These are phyloP conservation scores for Leucocoprinus leucothites DNA, from an alignment of 768 basidiomycete species.

Conservation along the genomic window DNA sequence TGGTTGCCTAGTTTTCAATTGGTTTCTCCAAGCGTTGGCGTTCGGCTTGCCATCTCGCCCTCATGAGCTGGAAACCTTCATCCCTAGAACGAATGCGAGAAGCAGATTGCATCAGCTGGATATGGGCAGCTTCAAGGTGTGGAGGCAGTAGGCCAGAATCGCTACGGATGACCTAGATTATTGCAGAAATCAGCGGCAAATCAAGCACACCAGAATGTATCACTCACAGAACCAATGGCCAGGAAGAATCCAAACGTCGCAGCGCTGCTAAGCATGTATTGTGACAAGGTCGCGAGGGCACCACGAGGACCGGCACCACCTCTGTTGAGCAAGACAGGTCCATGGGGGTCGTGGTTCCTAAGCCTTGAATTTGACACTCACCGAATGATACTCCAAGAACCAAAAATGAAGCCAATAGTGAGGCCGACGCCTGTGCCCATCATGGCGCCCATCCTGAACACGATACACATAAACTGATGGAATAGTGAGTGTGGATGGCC, in stretches of 20 bases:
- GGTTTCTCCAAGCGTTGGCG: slow-evolving; percentile 29
- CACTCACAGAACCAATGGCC: slow-evolving; percentile 81
- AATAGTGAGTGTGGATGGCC: background rate
- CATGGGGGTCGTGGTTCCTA: background rate
- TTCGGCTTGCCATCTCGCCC: slow-evolving; percentile 74
- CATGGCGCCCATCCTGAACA: slow-evolving; percentile 83
- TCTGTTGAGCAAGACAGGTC: slow-evolving; percentile 36
- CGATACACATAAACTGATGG: background rate
- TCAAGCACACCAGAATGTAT: background rate
- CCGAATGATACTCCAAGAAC: slow-evolving; percentile 89
- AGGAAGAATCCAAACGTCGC: slow-evolving; percentile 98
- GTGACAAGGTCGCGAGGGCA: slow-evolving; percentile 85
- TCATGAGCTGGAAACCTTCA: slow-evolving; percentile 69
- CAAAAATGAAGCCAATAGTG: slow-evolving; percentile 97
- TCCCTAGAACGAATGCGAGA: slow-evolving; percentile 53
- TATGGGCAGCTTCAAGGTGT: slow-evolving; percentile 60
- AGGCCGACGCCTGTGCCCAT: slow-evolving; percentile 94
- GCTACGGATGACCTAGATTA: slow-evolving; percentile 80
- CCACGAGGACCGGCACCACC: slow-evolving; percentile 92
- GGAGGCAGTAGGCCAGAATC: slow-evolving; percentile 58
- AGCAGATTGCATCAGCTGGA: slow-evolving; percentile 53
- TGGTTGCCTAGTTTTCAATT: slow-evolving; percentile 11
- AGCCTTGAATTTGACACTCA: slow-evolving; percentile 31
- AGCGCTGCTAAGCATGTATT: slow-evolving; percentile 98
- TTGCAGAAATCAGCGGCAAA: slow-evolving; percentile 9